A percentile compares a stretch with the other conserved stretches of the same genome.
Evolutionary conservation across 345 rosid genomes (phyloP).

Genomic region (Clausena lansium): DNA sequence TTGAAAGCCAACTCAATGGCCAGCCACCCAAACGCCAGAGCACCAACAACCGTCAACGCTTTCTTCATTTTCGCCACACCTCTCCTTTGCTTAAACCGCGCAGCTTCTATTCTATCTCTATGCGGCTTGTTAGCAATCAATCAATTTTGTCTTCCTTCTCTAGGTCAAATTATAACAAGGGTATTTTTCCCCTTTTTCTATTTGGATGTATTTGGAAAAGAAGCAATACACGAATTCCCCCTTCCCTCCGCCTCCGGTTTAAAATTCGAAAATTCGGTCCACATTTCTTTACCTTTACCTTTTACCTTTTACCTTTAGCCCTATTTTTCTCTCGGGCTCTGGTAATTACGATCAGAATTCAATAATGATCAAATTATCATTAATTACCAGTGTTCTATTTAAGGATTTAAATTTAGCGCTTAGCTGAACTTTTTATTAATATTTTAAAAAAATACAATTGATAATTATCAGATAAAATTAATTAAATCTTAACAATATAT

Average conservation of each 20-base stretch:
- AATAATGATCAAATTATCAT: too few species aligned
- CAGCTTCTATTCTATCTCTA: not conserved
- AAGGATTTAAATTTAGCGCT: too few species aligned
- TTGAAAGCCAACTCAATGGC: conserved; percentile 80
- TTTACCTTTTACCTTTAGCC: not conserved
- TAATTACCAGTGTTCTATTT: too few species aligned
- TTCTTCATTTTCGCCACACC: conserved; percentile 33
- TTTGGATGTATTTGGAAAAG: too few species aligned
- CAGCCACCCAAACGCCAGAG: conserved; percentile 71
- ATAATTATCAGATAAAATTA: too few species aligned
- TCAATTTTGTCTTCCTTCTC: not conserved
- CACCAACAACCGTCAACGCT: conserved; percentile 66
- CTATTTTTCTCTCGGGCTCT: not conserved
- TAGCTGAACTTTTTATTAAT: too few species aligned
- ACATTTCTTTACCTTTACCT: not conserved
- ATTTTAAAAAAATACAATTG: accelerated
- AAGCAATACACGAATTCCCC: too few species aligned
- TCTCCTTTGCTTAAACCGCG: not conserved
- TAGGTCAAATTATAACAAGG: not conserved
- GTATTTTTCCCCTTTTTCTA: too few species aligned
- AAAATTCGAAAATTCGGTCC: not conserved
- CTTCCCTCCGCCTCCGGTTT: not conserved
- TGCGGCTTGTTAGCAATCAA: not conserved
- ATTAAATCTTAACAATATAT: too few species aligned
- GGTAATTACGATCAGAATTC: too few species aligned